These are phyloP conservation scores for Auriscalpium microsporum DNA, from an alignment of 768 basidiomycete genomes.

Conservation along the genomic window DNA sequence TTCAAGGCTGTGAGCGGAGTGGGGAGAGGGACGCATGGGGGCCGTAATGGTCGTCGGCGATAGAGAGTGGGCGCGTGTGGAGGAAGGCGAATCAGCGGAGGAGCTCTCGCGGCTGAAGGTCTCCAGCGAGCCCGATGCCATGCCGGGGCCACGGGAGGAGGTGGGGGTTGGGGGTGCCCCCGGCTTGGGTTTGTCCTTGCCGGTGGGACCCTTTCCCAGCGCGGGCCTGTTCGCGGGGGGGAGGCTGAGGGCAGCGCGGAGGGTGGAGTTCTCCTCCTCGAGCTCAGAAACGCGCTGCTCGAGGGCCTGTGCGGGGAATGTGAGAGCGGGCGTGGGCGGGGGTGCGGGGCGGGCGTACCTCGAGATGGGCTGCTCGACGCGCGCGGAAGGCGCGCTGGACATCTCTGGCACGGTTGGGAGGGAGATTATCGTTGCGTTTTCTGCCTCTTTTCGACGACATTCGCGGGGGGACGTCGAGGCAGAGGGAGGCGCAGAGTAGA, in stretches of 20 bases:
- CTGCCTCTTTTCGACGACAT: slow-evolving; percentile 87
- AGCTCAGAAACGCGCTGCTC: slow-evolving; percentile 76
- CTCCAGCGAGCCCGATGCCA: slow-evolving; percentile 9
- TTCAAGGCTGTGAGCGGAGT: slow-evolving; percentile 34
- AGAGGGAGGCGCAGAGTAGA: slow-evolving; percentile 21
- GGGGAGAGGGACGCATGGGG: slow-evolving; percentile 30
- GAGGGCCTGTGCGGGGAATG: slow-evolving; percentile 46
- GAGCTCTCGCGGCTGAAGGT: slow-evolving; percentile 12
- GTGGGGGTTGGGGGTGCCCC: slow-evolving; percentile 5
- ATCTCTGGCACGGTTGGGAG: slow-evolving; percentile 77
- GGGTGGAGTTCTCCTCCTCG: slow-evolving; percentile 72
- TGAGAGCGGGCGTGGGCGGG: slow-evolving; percentile 22
- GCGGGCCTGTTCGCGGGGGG: slow-evolving; percentile 65
- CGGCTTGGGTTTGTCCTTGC: slow-evolving; percentile 67
- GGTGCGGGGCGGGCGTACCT: slow-evolving; percentile 35
- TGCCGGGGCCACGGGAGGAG: background rate
- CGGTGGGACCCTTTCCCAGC: slow-evolving; percentile 80
- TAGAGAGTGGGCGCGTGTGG: slow-evolving; percentile 47
- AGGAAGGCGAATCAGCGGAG: slow-evolving; percentile 31
- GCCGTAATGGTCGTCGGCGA: slow-evolving; percentile 53
- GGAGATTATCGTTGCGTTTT: slow-evolving; percentile 74
- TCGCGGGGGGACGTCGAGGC: slow-evolving; percentile 12
- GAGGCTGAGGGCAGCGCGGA: slow-evolving; percentile 64
- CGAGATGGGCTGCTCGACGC: slow-evolving; percentile 78
- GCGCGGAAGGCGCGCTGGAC: slow-evolving; percentile 88